phyloP scores from a whole-genome alignment of 306 rosid genomes.

The Rosa persica region DNA sequence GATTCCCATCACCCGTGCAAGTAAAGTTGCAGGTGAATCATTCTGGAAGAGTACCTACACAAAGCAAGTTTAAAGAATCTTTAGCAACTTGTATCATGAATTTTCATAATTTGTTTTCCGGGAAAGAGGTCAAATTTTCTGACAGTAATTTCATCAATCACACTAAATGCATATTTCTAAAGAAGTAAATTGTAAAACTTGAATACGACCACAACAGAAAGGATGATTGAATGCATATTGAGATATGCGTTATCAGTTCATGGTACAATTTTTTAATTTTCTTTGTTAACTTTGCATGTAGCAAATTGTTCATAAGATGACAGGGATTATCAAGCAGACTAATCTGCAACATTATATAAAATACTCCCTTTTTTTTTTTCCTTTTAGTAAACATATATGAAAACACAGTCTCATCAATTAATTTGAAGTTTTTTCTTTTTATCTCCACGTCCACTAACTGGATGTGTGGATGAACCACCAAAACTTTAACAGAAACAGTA shows the following conservation, averaged over 20 bases:
- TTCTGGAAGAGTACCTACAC: conserved; percentile 92
- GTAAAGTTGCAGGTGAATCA: conserved; percentile 95
- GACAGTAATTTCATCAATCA: background rate
- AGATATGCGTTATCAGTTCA: background rate
- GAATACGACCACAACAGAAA: background rate
- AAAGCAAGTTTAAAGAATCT: conserved; percentile 23
- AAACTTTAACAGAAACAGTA: background rate
- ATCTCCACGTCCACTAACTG: background rate
- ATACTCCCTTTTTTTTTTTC: background rate
- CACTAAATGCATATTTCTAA: background rate
- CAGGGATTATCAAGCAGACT: background rate
- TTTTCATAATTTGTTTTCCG: background rate
- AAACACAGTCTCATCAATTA: background rate
- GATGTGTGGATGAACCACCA: conserved; percentile 11
- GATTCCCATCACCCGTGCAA: conserved; percentile 90
- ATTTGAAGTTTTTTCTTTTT: background rate
- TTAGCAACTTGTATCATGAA: conserved; percentile 7
- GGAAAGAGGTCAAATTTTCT: background rate
- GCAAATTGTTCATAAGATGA: background rate
- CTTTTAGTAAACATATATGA: background rate
- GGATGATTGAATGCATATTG: background rate
- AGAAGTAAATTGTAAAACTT: background rate
- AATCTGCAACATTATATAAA: background rate
- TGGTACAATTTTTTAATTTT: background rate
- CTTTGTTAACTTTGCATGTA: background rate